A percentile compares a stretch with the other conserved stretches of the same genome.
Conservation (phyloP, 129 eudicot genomes). For the Centaurea solstitialis region DNA sequence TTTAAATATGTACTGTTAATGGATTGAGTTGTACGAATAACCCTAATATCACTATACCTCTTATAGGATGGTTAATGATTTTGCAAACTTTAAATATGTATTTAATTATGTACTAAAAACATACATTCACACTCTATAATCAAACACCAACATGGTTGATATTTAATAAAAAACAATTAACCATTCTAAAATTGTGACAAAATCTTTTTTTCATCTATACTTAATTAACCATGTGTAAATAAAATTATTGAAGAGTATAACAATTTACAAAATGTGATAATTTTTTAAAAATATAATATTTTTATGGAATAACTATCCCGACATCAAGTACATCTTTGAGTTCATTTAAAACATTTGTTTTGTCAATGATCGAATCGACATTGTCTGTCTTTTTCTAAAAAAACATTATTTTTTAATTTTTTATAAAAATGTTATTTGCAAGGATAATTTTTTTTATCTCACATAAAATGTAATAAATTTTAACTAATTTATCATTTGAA, state of each 20-base stretch:
- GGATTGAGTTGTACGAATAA: too few relatives aligned
- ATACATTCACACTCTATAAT: background rate
- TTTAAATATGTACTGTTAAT: background rate
- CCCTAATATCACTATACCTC: too few relatives aligned
- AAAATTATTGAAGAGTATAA: background rate
- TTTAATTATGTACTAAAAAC: background rate
- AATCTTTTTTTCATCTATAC: background rate
- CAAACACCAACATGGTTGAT: background rate
- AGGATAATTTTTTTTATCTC: too few relatives aligned
- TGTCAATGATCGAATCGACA: background rate
- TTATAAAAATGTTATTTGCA: background rate
- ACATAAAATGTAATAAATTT: too few relatives aligned
- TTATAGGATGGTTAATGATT: too few relatives aligned
- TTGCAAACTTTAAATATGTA: background rate
- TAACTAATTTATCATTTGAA: too few relatives aligned
- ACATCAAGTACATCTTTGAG: background rate
- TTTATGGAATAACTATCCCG: background rate
- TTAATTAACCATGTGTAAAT: slow-evolving; percentile 13
- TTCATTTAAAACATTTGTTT: too few relatives aligned
- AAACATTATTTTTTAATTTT: too few relatives aligned
- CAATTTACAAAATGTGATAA: background rate
- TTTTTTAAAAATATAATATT: background rate
- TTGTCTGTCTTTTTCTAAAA: background rate
- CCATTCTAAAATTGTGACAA: slow-evolving; percentile 9
- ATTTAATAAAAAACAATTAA: background rate